Evolutionary conservation across 192 early-diverging fungal species (phyloP).

Genomic region (Coemansia furcata): DNA sequence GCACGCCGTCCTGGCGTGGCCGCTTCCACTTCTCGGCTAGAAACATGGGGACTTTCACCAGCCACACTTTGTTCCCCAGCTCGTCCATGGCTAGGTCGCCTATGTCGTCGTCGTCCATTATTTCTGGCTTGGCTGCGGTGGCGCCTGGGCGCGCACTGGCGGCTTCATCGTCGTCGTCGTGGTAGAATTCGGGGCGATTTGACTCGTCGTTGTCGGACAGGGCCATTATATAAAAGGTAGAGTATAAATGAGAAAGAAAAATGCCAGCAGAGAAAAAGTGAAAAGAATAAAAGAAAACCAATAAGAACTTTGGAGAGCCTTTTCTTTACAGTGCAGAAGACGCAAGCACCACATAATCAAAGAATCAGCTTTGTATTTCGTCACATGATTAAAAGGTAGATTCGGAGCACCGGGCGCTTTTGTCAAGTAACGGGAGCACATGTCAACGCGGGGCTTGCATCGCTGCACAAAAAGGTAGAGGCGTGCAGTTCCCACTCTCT

Average conservation of each 20-base stretch:
- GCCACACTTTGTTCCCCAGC: constrained; percentile 78
- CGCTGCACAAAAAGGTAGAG: not conserved
- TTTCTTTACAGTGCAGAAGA: not conserved
- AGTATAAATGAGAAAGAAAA: not conserved
- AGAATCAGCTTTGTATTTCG: too few relatives aligned
- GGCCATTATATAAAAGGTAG: not conserved
- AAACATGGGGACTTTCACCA: constrained; percentile 92
- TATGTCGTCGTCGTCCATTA: constrained; percentile 60
- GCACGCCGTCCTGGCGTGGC: constrained; percentile 60
- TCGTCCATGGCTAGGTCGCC: constrained; percentile 67
- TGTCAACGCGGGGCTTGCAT: too few relatives aligned
- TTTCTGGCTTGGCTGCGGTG: not conserved
- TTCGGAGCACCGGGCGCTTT: too few relatives aligned
- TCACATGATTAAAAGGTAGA: too few relatives aligned
- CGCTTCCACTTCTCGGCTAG: constrained; percentile 81
- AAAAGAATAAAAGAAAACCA: not conserved
- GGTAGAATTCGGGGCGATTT: constrained; percentile 35
- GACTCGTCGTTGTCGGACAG: constrained; percentile 36
- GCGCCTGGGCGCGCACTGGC: not conserved
- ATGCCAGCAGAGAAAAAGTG: not conserved
- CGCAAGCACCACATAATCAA: not conserved
- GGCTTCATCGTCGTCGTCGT: constrained; percentile 22
- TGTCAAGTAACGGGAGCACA: too few relatives aligned
- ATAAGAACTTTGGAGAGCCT: not conserved
- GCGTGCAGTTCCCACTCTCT: not conserved